A percentile compares a stretch with the other conserved stretches of the same genome.
Evolutionary conservation across 257 asterid genomes (phyloP).

Genomic region (Scutellaria barbata): DNA sequence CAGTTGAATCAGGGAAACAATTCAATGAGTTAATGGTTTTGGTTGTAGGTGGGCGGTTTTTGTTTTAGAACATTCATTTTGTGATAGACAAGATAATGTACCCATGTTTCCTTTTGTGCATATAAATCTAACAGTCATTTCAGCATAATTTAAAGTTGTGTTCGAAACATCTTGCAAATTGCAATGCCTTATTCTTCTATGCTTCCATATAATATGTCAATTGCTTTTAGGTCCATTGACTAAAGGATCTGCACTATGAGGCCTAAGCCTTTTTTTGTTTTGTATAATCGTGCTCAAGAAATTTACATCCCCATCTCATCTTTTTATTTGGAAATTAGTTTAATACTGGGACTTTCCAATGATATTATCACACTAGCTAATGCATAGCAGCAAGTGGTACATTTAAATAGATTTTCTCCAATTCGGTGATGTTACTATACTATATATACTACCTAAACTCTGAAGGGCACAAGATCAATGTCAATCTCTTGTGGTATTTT

Average conservation of each 20-base stretch:
- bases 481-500: slow-evolving; percentile 56
- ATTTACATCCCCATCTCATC: too few species aligned
- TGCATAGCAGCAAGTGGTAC: neutral
- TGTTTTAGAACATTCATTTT: slow-evolving; percentile 1
- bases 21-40: neutral
- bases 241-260: too few species aligned
- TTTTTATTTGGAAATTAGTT: too few species aligned
- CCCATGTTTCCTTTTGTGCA: neutral
- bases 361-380: too few species aligned
- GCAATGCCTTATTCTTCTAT: neutral
- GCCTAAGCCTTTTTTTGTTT: neutral
- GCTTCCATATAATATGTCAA: neutral
- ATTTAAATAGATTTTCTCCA: too few species aligned
- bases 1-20: slow-evolving; percentile 4
- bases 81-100: neutral
- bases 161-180: too few species aligned
- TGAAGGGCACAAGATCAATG: slow-evolving; percentile 49
- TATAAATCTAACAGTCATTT: neutral
- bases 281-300: neutral
- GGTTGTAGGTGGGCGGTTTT: slow-evolving; percentile 4
- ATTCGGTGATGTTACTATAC: too few species aligned
- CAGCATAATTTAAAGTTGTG: neutral
- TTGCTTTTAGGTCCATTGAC: too few species aligned
- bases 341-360: too few species aligned
- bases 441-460: slow-evolving; percentile 16